A percentile compares a stretch with the other conserved stretches of the same genome.
phyloP scores from a whole-genome alignment of 805 yeast species.

The Yarrowia sp. region DNA sequence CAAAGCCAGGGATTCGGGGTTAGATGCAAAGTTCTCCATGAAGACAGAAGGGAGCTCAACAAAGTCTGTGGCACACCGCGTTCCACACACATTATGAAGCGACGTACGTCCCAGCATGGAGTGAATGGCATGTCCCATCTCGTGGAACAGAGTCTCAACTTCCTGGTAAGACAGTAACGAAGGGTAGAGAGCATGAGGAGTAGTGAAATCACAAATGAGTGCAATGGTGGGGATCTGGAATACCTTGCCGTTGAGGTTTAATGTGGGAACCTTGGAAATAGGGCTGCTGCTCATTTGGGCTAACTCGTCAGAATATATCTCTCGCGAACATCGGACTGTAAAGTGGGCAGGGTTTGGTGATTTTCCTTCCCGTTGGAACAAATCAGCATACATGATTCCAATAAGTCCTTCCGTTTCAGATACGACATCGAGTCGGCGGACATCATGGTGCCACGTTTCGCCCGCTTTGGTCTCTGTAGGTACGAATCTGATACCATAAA shows the following conservation, averaged over 20 bases:
- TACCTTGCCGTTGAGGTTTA: constrained; percentile 42
- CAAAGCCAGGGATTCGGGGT: constrained; percentile 65
- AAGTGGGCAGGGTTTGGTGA: constrained; percentile 90
- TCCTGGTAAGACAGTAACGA: constrained; percentile 69
- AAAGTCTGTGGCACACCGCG: constrained; percentile 93
- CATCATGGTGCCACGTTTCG: constrained; percentile 87
- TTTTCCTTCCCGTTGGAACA: constrained; percentile 73
- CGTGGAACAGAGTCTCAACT: constrained; percentile 93
- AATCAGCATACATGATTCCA: constrained; percentile 84
- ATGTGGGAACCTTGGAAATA: constrained; percentile 14
- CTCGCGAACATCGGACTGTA: constrained; percentile 91
- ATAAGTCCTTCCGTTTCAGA: constrained; percentile 60
- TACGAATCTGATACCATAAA: constrained; percentile 73
- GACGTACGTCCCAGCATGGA: constrained; percentile 92
- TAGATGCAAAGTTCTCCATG: constrained; percentile 89
- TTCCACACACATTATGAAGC: constrained; percentile 88
- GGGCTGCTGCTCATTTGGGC: background rate
- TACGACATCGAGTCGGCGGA: constrained; percentile 72
- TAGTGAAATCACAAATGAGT: constrained; percentile 75
- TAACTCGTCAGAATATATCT: constrained; percentile 41
- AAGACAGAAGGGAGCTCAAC: constrained; percentile 95
- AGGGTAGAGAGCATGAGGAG: constrained; percentile 38
- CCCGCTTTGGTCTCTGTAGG: constrained; percentile 63
- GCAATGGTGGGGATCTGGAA: constrained; percentile 89
- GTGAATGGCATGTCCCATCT: constrained; percentile 99